phyloP scores from a whole-genome alignment of 495 filamentous ascomycete genomes.

The Aspergillus diversus region DNA sequence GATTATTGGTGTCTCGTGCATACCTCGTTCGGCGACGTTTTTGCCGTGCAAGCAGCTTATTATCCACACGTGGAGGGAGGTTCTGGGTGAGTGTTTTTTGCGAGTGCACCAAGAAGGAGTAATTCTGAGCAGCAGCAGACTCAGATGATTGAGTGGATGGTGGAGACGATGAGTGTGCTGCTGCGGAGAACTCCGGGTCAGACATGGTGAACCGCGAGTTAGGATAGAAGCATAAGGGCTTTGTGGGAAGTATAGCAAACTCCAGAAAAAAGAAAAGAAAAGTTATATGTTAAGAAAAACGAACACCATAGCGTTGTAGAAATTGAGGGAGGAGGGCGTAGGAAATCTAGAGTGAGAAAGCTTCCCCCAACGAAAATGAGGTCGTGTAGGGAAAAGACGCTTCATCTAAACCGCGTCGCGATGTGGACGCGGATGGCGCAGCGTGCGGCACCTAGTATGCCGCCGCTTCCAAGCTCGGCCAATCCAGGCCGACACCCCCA shows the following conservation, averaged over 20 bases:
- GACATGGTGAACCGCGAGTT: constrained; percentile 38
- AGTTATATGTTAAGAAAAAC: constrained; percentile 14
- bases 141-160: constrained; percentile 42
- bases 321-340: constrained; percentile 30
- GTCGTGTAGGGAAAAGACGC: constrained; percentile 25
- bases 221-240: constrained; percentile 20
- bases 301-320: constrained; percentile 23
- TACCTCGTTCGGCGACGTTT: constrained; percentile 72
- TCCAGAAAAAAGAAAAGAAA: constrained; percentile 13
- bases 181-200: constrained; percentile 40
- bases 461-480: not conserved
- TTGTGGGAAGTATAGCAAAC: constrained; percentile 17
- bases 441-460: constrained; percentile 14
- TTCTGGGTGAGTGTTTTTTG: constrained; percentile 66
- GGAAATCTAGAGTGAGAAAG: constrained; percentile 22
- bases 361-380: constrained; percentile 5
- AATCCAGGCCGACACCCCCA: constrained; percentile 4
- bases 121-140: constrained; percentile 46
- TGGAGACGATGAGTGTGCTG: constrained; percentile 40
- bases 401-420: constrained; percentile 45
- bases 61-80: constrained; percentile 66
- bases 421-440: constrained; percentile 45
- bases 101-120: constrained; percentile 71
- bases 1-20: constrained; percentile 3
- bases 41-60: constrained; percentile 68